Evolutionary conservation across 163 green algal species (phyloP), one percentile per base, ranked within the genome.

Genomic region (Scenedesmus sp.): DNA sequence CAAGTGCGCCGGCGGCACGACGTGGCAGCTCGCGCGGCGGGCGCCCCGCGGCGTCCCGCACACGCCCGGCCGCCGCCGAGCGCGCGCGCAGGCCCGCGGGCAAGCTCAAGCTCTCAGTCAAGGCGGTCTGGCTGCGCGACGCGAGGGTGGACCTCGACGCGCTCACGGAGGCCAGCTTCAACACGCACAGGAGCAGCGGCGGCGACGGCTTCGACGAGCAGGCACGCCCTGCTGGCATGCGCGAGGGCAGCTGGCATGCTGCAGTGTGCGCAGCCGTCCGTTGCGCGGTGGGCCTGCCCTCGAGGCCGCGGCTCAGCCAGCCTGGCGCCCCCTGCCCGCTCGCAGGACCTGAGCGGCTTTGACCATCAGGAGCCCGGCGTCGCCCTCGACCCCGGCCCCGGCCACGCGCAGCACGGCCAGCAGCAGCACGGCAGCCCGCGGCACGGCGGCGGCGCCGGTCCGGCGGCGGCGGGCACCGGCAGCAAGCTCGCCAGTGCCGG

Each of bases 91-190:
- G 83, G 78, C 83, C 78, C 28, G 62, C 29, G 17, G 83, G 83
- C 62, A 85, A 85, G 78, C 82, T 87, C 33, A 87, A 87, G 78
- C 42, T 85, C 20, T 82, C 60, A 17, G 78, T 87, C 53, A 87
- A 87, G 73, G 79, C 78, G 60, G 80, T 56, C 5, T 87, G 83
- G 83, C 73, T 87, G 20, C 60, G 58, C 24, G 74, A 66, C 28
- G 74, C 74, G 14, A 57, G 54, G 24, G 54, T 81, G 5, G 74
- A 81, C 26, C 51, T 74, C 31, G 74, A 81, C 18, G 74, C 74
- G 9, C 48, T 74, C 44, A 81, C 74, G 7, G 74, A 81, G 34
- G 34, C 26, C n/a, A 65, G 42, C 50, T 74, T 74, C n/a, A 67
- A 47, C 47, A 81, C 74, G 45, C 60, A 67, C 48, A 62, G 36